Percentiles rank a stretch among this genome's conserved stretches.
Conservation (phyloP, 768 basidiomycete species). For the Boletus coccyginus region DNA sequence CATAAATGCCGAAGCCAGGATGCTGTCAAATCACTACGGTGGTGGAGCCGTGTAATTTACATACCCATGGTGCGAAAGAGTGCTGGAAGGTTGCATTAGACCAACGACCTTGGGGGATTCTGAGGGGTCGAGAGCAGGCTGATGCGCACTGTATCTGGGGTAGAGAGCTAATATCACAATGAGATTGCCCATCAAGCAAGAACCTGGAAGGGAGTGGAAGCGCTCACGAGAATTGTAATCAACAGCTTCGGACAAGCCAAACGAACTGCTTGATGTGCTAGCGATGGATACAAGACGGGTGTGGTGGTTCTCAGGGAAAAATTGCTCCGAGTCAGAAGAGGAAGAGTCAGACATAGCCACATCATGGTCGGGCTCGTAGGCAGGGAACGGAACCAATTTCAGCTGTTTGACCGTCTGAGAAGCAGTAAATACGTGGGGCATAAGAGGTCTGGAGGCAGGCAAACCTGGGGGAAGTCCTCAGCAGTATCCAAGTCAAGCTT, state of each 20-base stretch:
- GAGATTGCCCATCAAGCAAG: neutral
- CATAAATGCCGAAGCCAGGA: slow-evolving; percentile 8
- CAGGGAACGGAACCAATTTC: slow-evolving; percentile 74
- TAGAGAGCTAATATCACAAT: slow-evolving; percentile 36
- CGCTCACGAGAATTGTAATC: slow-evolving; percentile 48
- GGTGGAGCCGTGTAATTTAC: slow-evolving; percentile 18
- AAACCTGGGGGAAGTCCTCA: slow-evolving; percentile 50
- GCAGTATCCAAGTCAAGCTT: slow-evolving; percentile 64
- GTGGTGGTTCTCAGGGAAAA: slow-evolving; percentile 51
- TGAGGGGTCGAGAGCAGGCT: slow-evolving; percentile 50
- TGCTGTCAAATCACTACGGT: slow-evolving; percentile 12
- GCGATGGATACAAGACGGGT: slow-evolving; percentile 63
- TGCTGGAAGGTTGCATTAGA: slow-evolving; percentile 62
- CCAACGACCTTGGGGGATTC: slow-evolving; percentile 52
- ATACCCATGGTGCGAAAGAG: slow-evolving; percentile 73
- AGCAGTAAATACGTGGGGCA: slow-evolving; percentile 13
- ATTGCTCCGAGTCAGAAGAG: slow-evolving; percentile 57
- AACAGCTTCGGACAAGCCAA: slow-evolving; percentile 47
- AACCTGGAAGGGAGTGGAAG: neutral
- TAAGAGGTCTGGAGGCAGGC: slow-evolving; percentile 16
- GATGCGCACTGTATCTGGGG: slow-evolving; percentile 63
- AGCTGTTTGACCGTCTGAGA: slow-evolving; percentile 61
- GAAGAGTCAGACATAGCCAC: slow-evolving; percentile 63
- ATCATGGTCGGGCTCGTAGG: slow-evolving; percentile 59
- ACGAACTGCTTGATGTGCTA: slow-evolving; percentile 52